Evolutionary conservation across 164 flowering plant species (phyloP).

Genomic region (Vitis rupestris): DNA sequence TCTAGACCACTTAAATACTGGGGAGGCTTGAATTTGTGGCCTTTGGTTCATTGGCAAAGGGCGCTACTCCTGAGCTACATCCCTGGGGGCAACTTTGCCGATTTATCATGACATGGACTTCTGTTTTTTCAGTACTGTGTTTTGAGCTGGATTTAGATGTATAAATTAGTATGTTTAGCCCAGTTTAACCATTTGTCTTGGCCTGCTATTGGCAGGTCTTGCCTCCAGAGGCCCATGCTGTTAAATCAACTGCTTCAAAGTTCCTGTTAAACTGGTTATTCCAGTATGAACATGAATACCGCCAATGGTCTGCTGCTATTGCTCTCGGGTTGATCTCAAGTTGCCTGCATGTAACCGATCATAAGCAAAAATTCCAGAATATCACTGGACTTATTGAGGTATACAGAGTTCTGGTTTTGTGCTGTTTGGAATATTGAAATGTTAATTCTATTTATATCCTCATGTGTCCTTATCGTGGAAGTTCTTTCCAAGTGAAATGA

Average conservation of each 20-base stretch:
- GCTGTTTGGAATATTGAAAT: background rate
- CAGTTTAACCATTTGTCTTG: constrained; percentile 1
- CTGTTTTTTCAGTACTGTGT: no score
- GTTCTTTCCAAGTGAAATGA: background rate
- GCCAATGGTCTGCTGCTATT: constrained; percentile 93
- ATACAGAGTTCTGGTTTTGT: constrained; percentile 4
- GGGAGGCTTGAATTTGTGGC: no score
- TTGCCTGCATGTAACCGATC: constrained; percentile 79
- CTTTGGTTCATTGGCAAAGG: no score
- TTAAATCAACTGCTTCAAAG: constrained; percentile 61
- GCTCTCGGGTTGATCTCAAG: constrained; percentile 79
- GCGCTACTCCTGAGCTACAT: no score
- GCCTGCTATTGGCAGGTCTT: constrained; percentile 50
- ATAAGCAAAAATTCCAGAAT: constrained; percentile 60
- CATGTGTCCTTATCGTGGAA: background rate
- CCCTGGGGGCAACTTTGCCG: no score
- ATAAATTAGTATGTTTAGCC: constrained; percentile 5
- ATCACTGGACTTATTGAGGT: constrained; percentile 79
- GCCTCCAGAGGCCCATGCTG: constrained; percentile 78
- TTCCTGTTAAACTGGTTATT: constrained; percentile 73
- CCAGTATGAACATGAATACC: constrained; percentile 85
- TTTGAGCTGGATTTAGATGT: no score
- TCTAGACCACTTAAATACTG: no score
- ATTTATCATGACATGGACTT: no score
- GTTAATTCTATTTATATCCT: background rate